A percentile compares a stretch with the other conserved stretches of the same genome.
Conservation (phyloP, 169 alveolate species). For the Plasmodium gaboni region DNA sequence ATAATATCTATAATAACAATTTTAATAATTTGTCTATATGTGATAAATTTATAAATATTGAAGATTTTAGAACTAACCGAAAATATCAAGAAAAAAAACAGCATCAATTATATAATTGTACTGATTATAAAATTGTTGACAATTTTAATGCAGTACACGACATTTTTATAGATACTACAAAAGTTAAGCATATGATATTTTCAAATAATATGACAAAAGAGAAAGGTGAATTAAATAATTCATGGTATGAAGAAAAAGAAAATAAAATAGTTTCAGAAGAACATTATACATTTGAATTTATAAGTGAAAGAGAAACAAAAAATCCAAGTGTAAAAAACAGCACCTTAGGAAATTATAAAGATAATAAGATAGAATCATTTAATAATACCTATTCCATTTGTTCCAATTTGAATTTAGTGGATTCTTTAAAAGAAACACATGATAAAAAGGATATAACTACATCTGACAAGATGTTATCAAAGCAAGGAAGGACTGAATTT, state of each 20-base stretch:
- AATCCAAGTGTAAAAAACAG: not conserved
- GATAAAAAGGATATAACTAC: no score
- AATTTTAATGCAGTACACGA: conserved; percentile 38
- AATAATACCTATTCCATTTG: not conserved
- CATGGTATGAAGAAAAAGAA: conserved; percentile 36
- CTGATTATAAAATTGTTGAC: conserved; percentile 37
- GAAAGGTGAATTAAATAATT: conserved; percentile 32
- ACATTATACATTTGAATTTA: conserved; percentile 4
- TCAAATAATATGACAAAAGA: conserved; percentile 37
- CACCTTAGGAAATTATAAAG: not conserved
- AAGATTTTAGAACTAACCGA: no score
- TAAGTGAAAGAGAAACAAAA: conserved; percentile 2
- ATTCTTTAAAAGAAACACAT: no score
- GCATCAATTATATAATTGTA: conserved; percentile 1
- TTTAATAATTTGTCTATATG: not conserved
- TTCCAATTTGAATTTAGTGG: not conserved
- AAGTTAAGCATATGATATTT: conserved; percentile 17
- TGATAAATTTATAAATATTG: no score
- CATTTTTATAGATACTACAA: conserved; percentile 18
- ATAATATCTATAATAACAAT: conserved; percentile 7
- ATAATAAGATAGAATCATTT: not conserved
- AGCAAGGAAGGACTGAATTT: no score
- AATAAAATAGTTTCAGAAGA: conserved; percentile 10
- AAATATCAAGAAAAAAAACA: conserved; percentile 20
- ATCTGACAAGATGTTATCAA: no score